Percentiles rank a stretch among this genome's conserved stretches.
phyloP scores from a whole-genome alignment of 306 rosid species.

The Malus orientalis region DNA sequence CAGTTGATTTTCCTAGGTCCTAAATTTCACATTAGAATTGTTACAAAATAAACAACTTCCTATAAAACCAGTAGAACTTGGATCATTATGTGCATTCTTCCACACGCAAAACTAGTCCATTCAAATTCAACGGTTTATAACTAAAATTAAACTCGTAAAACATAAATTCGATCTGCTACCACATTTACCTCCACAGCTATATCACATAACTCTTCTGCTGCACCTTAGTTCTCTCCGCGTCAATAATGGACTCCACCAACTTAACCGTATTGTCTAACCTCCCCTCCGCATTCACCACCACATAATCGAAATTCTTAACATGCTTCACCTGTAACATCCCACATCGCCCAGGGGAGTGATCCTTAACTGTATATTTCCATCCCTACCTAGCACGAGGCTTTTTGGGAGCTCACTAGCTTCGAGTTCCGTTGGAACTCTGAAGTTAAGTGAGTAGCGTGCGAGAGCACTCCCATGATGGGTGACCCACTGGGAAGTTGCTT shows the following conservation, averaged over 20 bases:
- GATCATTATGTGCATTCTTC: background rate
- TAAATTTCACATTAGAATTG: background rate
- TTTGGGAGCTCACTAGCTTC: no score
- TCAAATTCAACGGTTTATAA: background rate
- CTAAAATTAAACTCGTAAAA: background rate
- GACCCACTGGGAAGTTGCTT: no score
- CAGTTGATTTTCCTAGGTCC: background rate
- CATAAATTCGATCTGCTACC: background rate
- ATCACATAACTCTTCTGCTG: no score
- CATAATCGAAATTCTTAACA: slow-evolving; percentile 65
- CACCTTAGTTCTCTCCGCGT: slow-evolving; percentile 44
- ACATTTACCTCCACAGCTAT: background rate
- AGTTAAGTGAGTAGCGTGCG: no score
- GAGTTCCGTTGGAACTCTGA: no score
- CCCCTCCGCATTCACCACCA: slow-evolving; percentile 36
- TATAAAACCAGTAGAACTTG: background rate
- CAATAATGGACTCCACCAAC: no score
- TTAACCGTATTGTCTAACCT: no score
- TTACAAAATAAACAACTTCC: background rate
- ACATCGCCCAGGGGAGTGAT: no score
- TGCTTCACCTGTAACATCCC: slow-evolving; percentile 24
- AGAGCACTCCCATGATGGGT: no score
- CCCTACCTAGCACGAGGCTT: no score
- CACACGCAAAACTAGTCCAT: background rate
- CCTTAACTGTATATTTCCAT: no score